Base-by-base conservation (phyloP, 1,139 yeast genomes). In the Debaryomyces nepalensis region DNA sequence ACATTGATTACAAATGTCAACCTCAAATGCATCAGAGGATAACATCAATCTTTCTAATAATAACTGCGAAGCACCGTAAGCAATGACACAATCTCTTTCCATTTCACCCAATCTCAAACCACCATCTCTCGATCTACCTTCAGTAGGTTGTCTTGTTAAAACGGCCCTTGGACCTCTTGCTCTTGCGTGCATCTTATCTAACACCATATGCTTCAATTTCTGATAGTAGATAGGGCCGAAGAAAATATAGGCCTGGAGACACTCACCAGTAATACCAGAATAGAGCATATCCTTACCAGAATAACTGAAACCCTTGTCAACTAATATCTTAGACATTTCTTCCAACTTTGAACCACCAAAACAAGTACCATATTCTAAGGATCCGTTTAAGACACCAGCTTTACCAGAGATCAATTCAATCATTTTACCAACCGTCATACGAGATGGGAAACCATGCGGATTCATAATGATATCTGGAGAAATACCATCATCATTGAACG, bases 401-500 rank as follows among this genome's bases (percentile, higher is more conserved):
- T 93, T 93, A 54, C 99, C 99, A 23, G 97, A 87, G 20, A 93
- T 87, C 50, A 93, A 76, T 64, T 93, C 99, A 54, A 95, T 84
- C 98, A 93, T 93, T 64, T 93, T 93, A 47, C 99, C 99, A 19
- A 93, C 99, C 37, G 99, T 93, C 99, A 93, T 93, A 76, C 99
- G 95, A 29, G 98, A 91, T 51, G 99, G 99, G 83, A 93, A 93
- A 70, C 97, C 99, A 62, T 93, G 99, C 1, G 99, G 99, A 60
- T 93, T 93, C 96, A 93, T 93, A 58, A 93, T 93, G 52, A 93
- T 90, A 68, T 93, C 99, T 0, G 99, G 99, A 3, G 81, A 73
- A 35, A 91, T 79, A 56, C 98, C 98, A 47, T 82, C 79, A 55
- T 91, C 97, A 59, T 84, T 87, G 63, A 91, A 93, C 23, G 99